These are phyloP conservation scores for Leptosphaerulina australis DNA, from an alignment of 2,329 filamentous ascomycete genomes.

Conservation along the genomic window DNA sequence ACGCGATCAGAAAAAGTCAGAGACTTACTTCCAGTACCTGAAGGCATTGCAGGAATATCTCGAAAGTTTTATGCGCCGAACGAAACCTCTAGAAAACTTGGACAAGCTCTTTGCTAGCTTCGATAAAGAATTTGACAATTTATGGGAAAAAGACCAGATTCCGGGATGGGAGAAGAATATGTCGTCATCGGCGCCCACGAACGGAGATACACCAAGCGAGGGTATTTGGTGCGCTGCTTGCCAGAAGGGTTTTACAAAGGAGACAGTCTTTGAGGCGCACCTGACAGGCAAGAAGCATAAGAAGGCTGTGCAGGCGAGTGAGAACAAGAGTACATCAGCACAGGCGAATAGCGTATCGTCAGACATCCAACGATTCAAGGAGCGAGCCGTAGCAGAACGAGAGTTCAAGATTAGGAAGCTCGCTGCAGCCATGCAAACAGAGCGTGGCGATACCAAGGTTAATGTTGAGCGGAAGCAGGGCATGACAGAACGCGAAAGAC, in stretches of 20 bases:
- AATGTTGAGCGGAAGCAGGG: slow-evolving; percentile 97
- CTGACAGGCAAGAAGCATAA: slow-evolving; percentile 91
- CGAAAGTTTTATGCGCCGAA: slow-evolving; percentile 84
- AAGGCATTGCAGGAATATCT: slow-evolving; percentile 80
- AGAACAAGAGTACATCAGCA: slow-evolving; percentile 33
- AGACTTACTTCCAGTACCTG: slow-evolving; percentile 90
- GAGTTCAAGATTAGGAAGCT: slow-evolving; percentile 84
- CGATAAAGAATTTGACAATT: slow-evolving; percentile 80
- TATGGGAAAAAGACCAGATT: slow-evolving; percentile 81
- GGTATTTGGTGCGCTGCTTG: slow-evolving; percentile 90
- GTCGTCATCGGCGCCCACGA: slow-evolving; percentile 46
- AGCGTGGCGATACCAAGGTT: slow-evolving; percentile 85
- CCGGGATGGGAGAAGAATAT: slow-evolving; percentile 73
- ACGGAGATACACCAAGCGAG: slow-evolving; percentile 62
- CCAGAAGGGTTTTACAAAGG: slow-evolving; percentile 92
- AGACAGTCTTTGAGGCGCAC: slow-evolving; percentile 91
- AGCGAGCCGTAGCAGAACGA: slow-evolving; percentile 86
- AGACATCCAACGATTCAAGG: slow-evolving; percentile 65
- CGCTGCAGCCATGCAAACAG: slow-evolving; percentile 80
- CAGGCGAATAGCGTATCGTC: slow-evolving; percentile 28
- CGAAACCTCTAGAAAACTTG: slow-evolving; percentile 82
- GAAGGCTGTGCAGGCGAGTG: slow-evolving; percentile 70
- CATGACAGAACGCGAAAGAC: slow-evolving; percentile 95
- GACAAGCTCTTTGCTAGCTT: slow-evolving; percentile 77
- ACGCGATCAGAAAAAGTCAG: slow-evolving; percentile 83